Base-by-base conservation (phyloP, 1,284 basidiomycete genomes). In the Lentinula novae-zelandiae region DNA sequence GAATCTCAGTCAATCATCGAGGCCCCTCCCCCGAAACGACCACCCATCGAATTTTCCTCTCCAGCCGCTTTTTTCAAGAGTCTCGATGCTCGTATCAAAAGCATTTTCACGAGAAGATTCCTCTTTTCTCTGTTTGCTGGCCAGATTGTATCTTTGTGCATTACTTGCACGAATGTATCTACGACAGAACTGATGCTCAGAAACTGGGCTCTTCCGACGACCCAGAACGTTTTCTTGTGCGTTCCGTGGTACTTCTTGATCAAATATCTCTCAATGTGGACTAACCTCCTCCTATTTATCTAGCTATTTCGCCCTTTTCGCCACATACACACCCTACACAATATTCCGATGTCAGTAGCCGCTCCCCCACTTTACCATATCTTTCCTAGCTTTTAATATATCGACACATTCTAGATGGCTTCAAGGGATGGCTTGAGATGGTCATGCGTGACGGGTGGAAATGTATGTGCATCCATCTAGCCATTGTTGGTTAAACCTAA, bases 121-220 rank as follows among this genome's bases (percentile, higher is more conserved):
- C 70, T 82, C 10, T 75, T 89, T 46, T 83, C 86, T 12, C 70
- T 92, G 38, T 61, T 92, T 20, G 85, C 87, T 1, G 92, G 92
- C n/a, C 92, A 94, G 71, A 70, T 92, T 31, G 85, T 93, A 33
- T 92, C 90, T 54, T 70, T 94, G 57, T 93, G 91, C 71, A 93
- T 94, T 61, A 93, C 91, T 12, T 90, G 88, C 70, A 94, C 92
- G 59, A 92, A 87, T 68, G 87, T 93, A 33, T 88, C 88, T 46
- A 93, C 91, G 3, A 90, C 89, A 33, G 89, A 93, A 72, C 77
- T 93, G 34, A 82, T 86, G 17, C 76, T 66, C 27, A 75, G 89
- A 60, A 85, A 85, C 67, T 93, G 91, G 88, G 73, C 80, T 5
- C 71, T 93, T 55, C 85, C 92, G 13, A 91, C 90, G 5, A 92